Evolutionary conservation across 352 stramenopile species (phyloP), one percentile per base, ranked within the genome.

Genomic region (Phytophthora pini): DNA sequence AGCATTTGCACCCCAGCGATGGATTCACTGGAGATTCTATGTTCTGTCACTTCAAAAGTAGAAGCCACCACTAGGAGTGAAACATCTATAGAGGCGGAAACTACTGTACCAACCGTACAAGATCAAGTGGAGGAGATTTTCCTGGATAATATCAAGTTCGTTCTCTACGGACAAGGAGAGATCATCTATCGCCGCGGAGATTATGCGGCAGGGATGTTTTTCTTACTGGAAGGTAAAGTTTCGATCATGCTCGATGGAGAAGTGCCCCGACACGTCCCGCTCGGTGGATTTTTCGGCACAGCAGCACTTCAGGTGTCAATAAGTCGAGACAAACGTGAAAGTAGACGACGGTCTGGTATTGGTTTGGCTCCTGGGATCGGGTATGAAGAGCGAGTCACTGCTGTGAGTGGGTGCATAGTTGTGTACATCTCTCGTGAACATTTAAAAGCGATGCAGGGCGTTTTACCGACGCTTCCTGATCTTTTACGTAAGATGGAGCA

Each of bases 91-190:
- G 53, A 49, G 8, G 2, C 34, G 31, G 49, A 67, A 48, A 10
- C 46, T 8, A 32, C 47, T 27, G 51, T 15, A 6, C 17, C 47
- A 34, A 57, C 51, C 4, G 44, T 67, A 15, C 77, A 65, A 12
- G 31, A 63, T 5, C 72, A 78, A 17, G 58, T 89, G 5, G 80
- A 90, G 40, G 70, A 65, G 0, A 69, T 87, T 36, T 71, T 88
- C 17, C 51, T 88, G 5, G 75, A 87, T 46, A 88, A 86, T 32
- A 45, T 83, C 8, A 76, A 75, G n/a, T 89, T 89, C 51, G 52
- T 84, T 22, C 65, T 89, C 2, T 89, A 85, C 41, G 80, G 80
- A 1, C 80, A 89, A 39, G 71, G 73, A 1, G 80, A 89, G 51
- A 77, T 88, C 17, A 85, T 89, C 51, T 89, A 89, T 31, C 74